Evolutionary conservation across 2,329 filamentous ascomycete species (phyloP), one percentile per base, ranked within the genome.

Genomic region (Ophiostoma sp.): DNA sequence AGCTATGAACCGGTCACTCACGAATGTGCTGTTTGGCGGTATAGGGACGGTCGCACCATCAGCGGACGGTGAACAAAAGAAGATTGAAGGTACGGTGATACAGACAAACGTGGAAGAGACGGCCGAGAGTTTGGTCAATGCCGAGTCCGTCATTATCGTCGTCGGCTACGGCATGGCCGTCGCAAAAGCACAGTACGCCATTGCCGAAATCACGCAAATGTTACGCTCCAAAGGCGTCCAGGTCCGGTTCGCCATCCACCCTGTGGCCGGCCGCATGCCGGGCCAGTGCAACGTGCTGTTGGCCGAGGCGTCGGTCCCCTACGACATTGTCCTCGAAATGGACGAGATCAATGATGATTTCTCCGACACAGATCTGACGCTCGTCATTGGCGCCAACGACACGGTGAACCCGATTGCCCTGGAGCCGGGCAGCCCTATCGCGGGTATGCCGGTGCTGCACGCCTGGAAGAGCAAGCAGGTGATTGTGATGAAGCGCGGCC

Each of bases 321-420:
- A 97, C 78, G 94, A 97, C 78, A 95, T 97, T 72, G 94, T 97
- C 36, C 87, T 97, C 63, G 94, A 97, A 83, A 97, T 97, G 94
- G 94, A 97, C 78, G 94, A 97, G 84, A 97, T 97, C 83, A 97
- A 97, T 81, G 94, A 97, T 75, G 94, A 97, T 78, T 97, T 97
- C 80, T 82, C 86, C 7, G 92, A 96, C 36, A 97, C 94, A 0
- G 94, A 97, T 78, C 85, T 97, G 11, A 94, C 93, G 0, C 88
- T 97, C 3, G 94, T 97, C 0, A 97, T 97, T 78, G 94, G 94
- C 2, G 94, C 94, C 9, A 97, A 97, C 78, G 94, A 97, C 78
- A 97, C 94, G 0, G 94, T 97, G 50, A 97, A 97, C 79, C 94
- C 94, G 0, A 95, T 95, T 78, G 93, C 94, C 0, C 83, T 97